Evolutionary conservation across 225 moss, liverwort and hornwort genomes (phyloP).

Genomic region (Sphagnum tenellum): DNA sequence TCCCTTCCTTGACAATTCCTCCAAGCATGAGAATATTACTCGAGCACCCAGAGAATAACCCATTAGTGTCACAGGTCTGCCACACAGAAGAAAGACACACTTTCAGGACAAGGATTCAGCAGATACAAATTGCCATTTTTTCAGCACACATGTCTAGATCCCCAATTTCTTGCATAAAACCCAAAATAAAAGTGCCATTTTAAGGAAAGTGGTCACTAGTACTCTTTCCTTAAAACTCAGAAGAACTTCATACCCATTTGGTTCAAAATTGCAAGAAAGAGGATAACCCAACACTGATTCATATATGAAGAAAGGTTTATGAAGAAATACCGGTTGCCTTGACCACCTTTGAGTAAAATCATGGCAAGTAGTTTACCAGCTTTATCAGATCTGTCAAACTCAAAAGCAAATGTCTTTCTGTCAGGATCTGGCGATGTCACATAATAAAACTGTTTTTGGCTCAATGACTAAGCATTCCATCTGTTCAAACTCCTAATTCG

Average conservation of each 20-base stretch:
- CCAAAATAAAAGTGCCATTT: too few relatives aligned
- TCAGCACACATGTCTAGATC: too few relatives aligned
- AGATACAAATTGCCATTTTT: too few relatives aligned
- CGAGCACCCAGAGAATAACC: conserved; percentile 94
- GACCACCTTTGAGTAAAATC: conserved; percentile 68
- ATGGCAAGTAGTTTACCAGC: conserved; percentile 85
- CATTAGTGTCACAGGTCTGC: conserved; percentile 92
- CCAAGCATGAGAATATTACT: conserved; percentile 90
- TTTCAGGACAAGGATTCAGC: too few relatives aligned
- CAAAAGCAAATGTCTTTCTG: neutral
- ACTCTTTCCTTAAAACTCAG: too few relatives aligned
- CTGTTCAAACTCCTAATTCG: too few relatives aligned
- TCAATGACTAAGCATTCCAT: too few relatives aligned
- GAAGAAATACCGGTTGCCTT: conserved; percentile 68
- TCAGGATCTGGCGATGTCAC: too few relatives aligned
- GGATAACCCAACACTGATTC: neutral
- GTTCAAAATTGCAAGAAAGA: neutral
- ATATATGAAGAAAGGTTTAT: neutral
- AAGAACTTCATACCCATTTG: too few relatives aligned
- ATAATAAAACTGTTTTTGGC: too few relatives aligned
- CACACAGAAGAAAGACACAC: conserved; percentile 5
- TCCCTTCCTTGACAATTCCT: conserved; percentile 78
- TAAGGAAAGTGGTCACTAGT: too few relatives aligned
- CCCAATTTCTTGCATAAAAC: too few relatives aligned
- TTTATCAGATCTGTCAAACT: conserved; percentile 67